Percentiles rank a stretch among this genome's conserved stretches.
Evolutionary conservation across 2,329 filamentous ascomycete species (phyloP).

Genomic region (Fusarium brevicatenulatum): DNA sequence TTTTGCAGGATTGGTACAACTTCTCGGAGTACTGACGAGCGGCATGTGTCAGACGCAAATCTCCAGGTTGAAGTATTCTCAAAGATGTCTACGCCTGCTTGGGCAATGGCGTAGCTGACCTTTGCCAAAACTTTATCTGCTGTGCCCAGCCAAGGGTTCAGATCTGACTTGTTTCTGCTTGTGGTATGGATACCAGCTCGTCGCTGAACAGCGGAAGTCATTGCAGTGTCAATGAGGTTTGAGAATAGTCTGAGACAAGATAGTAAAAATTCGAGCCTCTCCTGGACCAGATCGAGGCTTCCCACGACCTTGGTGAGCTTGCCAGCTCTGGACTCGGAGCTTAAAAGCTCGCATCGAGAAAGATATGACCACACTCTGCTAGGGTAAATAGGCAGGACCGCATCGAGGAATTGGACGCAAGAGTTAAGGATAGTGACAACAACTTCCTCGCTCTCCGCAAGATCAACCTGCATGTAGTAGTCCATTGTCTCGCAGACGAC

Average conservation of each 20-base stretch:
- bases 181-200: slow-evolving; percentile 64
- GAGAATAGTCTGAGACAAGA: slow-evolving; percentile 80
- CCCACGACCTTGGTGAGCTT: slow-evolving; percentile 82
- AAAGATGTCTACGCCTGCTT: slow-evolving; percentile 82
- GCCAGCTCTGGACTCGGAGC: slow-evolving; percentile 78
- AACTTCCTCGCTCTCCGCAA: slow-evolving; percentile 66
- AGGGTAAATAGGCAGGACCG: slow-evolving; percentile 78
- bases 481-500: slow-evolving; percentile 90
- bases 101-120: slow-evolving; percentile 77
- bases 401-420: slow-evolving; percentile 83
- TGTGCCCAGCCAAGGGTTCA: slow-evolving; percentile 73
- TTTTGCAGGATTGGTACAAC: slow-evolving; percentile 77
- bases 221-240: slow-evolving; percentile 78
- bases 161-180: slow-evolving; percentile 56
- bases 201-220: slow-evolving; percentile 74
- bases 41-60: slow-evolving; percentile 75
- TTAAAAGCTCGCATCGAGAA: slow-evolving; percentile 81
- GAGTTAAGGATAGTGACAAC: slow-evolving; percentile 73
- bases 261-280: slow-evolving; percentile 80
- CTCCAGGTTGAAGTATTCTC: slow-evolving; percentile 90
- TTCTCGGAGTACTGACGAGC: slow-evolving; percentile 72
- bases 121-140: slow-evolving; percentile 81
- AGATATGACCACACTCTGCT: slow-evolving; percentile 92
- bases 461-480: slow-evolving; percentile 68
- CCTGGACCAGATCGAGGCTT: slow-evolving; percentile 81